Evolutionary conservation across 192 early-diverging fungal genomes (phyloP), one percentile per base, ranked within the genome.

Genomic region (Tieghemiomyces parasiticus): DNA sequence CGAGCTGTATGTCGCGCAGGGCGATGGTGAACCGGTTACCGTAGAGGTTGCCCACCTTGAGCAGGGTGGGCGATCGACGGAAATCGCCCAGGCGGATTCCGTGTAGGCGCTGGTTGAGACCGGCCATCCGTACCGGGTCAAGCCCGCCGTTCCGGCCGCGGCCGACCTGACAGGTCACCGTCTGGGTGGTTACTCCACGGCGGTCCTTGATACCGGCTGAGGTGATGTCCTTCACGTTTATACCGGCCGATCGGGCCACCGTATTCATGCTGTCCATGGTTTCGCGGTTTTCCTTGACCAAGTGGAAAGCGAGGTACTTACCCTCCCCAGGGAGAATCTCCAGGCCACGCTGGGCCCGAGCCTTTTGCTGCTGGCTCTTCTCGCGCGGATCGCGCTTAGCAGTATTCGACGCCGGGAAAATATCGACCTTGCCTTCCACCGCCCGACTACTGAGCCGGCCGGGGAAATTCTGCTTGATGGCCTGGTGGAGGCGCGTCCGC

Each of bases 171-270:
- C 28, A 30, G 16, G 54, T 56, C 13, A 56, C 33, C 58, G 72
- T 71, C 64, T 99, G 96, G 47, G 81, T 77, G 1, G 92, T 99
- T 58, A 96, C 77, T 1, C 80, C 94, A 35, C 94, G 85, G 59
- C 83, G 84, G 71, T 97, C 96, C 67, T 99, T 99, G 8, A 89
- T 95, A 2, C 96, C 96, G 0, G 92, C 91, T 76, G 88, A 89
- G 8, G 86, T 75, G 55, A 93, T 80, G 16, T 68, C 63, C 30
- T 84, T 84, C 25, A 61, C 42, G 2, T 58, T 54, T 14, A 65
- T 58, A 3, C 60, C 58, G 3, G 70, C 58, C 9, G 38, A 3
- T 13, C 56, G 58, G 14, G 62, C 65, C 20, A 72, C 49, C 59
- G 29, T 29, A 33, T 56, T 26, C 29, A 56, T 56, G 32, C 32